Base-by-base conservation (phyloP, 2,329 filamentous ascomycete genomes). In the Fusarium napiforme region DNA sequence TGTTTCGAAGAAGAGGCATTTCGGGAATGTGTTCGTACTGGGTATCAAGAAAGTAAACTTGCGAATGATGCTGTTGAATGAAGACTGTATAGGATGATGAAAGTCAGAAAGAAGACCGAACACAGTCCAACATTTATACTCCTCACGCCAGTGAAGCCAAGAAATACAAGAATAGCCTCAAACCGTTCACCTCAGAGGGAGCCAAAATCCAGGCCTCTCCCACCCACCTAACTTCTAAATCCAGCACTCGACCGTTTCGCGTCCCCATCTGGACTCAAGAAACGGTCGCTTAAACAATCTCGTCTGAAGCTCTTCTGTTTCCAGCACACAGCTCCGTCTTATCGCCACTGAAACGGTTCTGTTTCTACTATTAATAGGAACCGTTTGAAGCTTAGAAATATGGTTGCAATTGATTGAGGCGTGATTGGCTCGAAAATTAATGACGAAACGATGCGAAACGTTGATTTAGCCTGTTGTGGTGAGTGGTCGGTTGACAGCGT, bases 341-440 rank as follows among this genome's bases (percentile, higher is more conserved):
- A 9, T 37, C 36, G 36, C 16, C 62, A 52, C 46, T 21, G 36
- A 64, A 39, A 64, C 46, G 5, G 62, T 56, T 64, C 28, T 9
- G 60, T 65, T 56, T 64, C 62, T 65, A 55, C 46, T 64, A 64
- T 45, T 23, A 46, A 46, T 65, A 65, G 60, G 1, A 6, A n/a
- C 4, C 30, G 34, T 64, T 64, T 65, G 46, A 40, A 64, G 39
- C 37, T n/a, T 37, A 14, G 11, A 37, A 8, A 30, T 56, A 21
- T 23, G 28, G 34, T 36, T 65, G 23, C 26, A 56, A 56, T 65
- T 36, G 1, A 4, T 2, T 2, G 1, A 0, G 2, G 0, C 1
- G 0, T 19, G 6, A 64, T 56, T 65, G 34, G 62, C n/a, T 32
- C 34, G 9, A 36, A 56, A 37, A 12, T 9, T 23, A 11, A 7